Base-by-base conservation (phyloP, 108 stramenopile genomes). In the Craspedostauros australis region DNA sequence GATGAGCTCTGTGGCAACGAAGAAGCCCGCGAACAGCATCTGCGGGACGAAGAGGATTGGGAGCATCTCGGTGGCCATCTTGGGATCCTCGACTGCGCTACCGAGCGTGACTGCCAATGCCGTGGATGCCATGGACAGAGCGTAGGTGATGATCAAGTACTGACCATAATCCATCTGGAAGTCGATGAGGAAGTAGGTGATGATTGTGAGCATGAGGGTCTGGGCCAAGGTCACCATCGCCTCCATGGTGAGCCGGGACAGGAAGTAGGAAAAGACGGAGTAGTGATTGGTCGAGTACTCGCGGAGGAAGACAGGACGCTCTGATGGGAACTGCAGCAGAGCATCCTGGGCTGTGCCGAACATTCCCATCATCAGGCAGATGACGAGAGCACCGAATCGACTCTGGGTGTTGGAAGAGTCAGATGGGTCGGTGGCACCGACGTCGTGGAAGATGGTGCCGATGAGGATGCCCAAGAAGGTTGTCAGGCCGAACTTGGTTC, bases 231-330 rank as follows among this genome's bases (percentile, higher is more conserved):
- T 76, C 11, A 79, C 46, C 16, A 82, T 15, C 16, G 72, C 61
- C 50, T 91, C 88, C 51, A 77, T 68, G 0, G 73, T 51, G 15
- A 86, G 57, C 12, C 79, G 68, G 18, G 82, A 75, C 38, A 72
- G 15, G 53, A 88, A 87, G 62, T 92, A 92, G 11, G 90, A 45
- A 19, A 73, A 16, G 26, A 82, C 80, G 19, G 63, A 44, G 52
- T 90, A 94, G 41, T 87, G 88, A 42, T 85, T 86, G 21, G 86
- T 90, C n/a, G 81, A 76, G 54, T 88, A 94, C 54, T 94, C 93
- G 29, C 93, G 63, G 1, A 94, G 56, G 64, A 94, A 94, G 5
- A 88, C 83, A 32, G 93, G 93, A 5, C 93, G 75, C 66, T 94
- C 86, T 39, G 81, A 66, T 7, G 93, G 88, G 46, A 90, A 88